Evolutionary conservation across 306 rosid genomes (phyloP).

Genomic region (Cicer bijugum): DNA sequence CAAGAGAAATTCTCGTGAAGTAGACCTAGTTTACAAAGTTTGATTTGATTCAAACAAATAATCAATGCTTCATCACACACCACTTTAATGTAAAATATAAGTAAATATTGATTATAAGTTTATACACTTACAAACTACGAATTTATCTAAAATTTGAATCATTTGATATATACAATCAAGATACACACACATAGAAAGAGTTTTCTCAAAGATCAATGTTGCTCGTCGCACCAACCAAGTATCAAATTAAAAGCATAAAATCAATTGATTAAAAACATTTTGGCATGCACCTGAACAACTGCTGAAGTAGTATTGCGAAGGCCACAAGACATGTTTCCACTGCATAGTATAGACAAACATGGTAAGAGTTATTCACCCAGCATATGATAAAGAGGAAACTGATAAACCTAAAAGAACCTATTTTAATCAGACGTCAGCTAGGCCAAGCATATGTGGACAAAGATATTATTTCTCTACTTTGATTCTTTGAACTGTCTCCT

Average conservation of each 20-base stretch:
- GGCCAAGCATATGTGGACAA: slow-evolving; percentile 8
- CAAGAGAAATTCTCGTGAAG: slow-evolving; percentile 3
- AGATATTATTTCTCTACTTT: slow-evolving; percentile 17
- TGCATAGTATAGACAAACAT: slow-evolving; percentile 46
- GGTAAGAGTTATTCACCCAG: slow-evolving; percentile 20
- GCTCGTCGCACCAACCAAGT: slow-evolving; percentile 5
- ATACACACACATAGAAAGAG: neutral
- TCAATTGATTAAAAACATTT: slow-evolving; percentile 23
- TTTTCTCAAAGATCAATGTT: slow-evolving; percentile 18
- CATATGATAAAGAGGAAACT: slow-evolving; percentile 17
- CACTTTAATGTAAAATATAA: neutral
- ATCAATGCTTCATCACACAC: neutral
- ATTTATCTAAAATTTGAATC: neutral
- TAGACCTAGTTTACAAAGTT: neutral
- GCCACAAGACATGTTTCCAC: slow-evolving; percentile 84
- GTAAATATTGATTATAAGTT: neutral
- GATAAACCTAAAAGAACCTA: neutral
- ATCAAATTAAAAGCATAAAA: slow-evolving; percentile 7
- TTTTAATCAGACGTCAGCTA: neutral
- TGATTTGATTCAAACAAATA: neutral
- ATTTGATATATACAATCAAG: neutral
- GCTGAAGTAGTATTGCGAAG: slow-evolving; percentile 85
- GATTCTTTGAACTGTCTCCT: neutral
- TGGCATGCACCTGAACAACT: slow-evolving; percentile 59
- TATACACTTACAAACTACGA: neutral